Base-by-base conservation (phyloP, 306 rosid species). In the Cicer pinnatifidum region DNA sequence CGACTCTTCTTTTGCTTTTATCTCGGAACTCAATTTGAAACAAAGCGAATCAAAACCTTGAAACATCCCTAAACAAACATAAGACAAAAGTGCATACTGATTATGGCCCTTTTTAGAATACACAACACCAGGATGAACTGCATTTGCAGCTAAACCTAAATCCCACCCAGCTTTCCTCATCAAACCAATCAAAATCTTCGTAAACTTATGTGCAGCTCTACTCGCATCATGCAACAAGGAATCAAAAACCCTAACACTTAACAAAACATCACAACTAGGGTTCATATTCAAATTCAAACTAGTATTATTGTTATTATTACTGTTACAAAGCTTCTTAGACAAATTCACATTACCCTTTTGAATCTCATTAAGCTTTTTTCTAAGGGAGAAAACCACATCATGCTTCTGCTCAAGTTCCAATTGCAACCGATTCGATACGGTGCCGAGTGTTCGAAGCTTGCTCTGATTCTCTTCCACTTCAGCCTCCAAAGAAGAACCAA, bases 131-230 rank as follows among this genome's bases (percentile, higher is more conserved):
- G 91, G 88, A 79, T 94, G 86, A 76, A 91, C 95, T 2, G 87
- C 82, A 60, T 82, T 85, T 1, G 96, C 90, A 4, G 88, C 97
- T 73, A 91, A 85, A 82, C 85, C 91, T 86, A 91, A 86, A 85
- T 94, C 91, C 99, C 99, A 94, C 63, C 90, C 89, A 5, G 96
- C 91, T 81, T 92, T 89, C 75, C 81, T 89, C 97, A 94, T 94
- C 86, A 94, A 88, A 72, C 86, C 86, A 40, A 91, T 84, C 85
- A 94, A 81, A 76, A 91, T 84, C 84, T 88, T 91, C 1, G 93
- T 84, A 72, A 89, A 91, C 51, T 84, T 90, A 43, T 87, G 89
- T 0, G 96, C 71, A 23, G 84, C 88, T 80, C 95, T 91, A 82
- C 82, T 86, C 57, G 92, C 89, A 77, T 94, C 99, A 38, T 86